These are phyloP conservation scores for Fusarium ambrosium DNA, from an alignment of 2,329 filamentous ascomycete species.

Conservation along the genomic window DNA sequence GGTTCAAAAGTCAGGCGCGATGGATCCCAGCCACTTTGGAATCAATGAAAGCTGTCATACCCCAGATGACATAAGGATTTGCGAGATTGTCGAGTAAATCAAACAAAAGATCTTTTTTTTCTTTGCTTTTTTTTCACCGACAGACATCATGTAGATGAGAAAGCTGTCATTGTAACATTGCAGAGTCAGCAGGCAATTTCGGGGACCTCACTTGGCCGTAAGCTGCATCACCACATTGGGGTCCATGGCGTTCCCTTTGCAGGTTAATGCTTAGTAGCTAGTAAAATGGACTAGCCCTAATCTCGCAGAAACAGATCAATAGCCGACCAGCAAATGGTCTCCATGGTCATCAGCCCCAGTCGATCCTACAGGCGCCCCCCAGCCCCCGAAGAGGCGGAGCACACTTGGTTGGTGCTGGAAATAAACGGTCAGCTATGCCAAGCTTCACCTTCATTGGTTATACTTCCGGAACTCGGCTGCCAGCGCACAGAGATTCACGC, in stretches of 20 bases:
- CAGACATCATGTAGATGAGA: neutral
- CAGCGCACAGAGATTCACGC: neutral
- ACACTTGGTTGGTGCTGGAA: neutral
- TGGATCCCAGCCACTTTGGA: neutral
- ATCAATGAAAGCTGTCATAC: neutral
- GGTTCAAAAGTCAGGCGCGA: neutral
- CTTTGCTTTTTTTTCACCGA: neutral
- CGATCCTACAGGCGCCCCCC: neutral
- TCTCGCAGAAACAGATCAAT: neutral
- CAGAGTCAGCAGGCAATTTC: neutral
- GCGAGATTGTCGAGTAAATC: neutral
- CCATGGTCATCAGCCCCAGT: neutral
- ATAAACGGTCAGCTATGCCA: neutral
- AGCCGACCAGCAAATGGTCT: neutral
- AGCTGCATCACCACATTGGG: conserved; percentile 1
- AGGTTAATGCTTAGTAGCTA: conserved; percentile 5
- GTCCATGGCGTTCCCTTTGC: neutral
- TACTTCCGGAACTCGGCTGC: neutral
- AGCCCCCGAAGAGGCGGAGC: neutral
- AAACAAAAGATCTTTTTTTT: neutral
- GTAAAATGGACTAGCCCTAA: neutral
- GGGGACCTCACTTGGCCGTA: neutral
- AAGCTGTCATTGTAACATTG: neutral
- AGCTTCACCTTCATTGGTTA: neutral
- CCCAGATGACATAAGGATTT: neutral